Conservation (phyloP, 2,329 filamentous ascomycete genomes). For the Bipolaris bicolor region DNA sequence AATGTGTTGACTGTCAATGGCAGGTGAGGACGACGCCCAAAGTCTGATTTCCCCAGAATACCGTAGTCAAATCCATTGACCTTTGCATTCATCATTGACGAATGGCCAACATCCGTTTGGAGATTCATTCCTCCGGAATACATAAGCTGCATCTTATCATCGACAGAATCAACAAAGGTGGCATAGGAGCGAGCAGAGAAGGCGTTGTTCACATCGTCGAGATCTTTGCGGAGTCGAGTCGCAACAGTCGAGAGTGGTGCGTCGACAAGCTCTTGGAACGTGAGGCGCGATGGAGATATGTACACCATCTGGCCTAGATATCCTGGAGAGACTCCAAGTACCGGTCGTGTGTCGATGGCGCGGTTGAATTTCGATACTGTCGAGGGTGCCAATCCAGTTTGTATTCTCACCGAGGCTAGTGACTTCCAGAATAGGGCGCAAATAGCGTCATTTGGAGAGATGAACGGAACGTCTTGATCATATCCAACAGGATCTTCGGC, state of each 20-base stretch:
- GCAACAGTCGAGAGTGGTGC: background rate
- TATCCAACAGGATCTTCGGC: constrained; percentile 1
- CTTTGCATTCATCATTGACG: constrained; percentile 1
- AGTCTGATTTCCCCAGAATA: background rate
- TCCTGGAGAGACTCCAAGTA: background rate
- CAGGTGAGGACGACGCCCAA: background rate
- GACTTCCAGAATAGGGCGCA: background rate
- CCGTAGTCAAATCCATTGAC: constrained; percentile 1
- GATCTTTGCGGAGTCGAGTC: background rate
- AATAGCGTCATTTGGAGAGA: background rate
- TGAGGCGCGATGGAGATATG: background rate
- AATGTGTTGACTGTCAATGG: background rate
- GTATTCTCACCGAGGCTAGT: background rate
- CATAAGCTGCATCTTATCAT: background rate
- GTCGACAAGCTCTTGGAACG: background rate
- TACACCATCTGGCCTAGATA: constrained; percentile 4
- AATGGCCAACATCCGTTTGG: background rate
- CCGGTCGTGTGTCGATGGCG: background rate
- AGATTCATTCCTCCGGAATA: background rate
- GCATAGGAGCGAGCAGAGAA: background rate
- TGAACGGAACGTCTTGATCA: background rate
- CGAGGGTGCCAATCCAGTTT: background rate
- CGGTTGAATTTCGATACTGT: constrained; percentile 10
- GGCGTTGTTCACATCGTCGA: background rate
- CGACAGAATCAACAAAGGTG: constrained; percentile 1